phyloP scores from a whole-genome alignment of 805 yeast species.

The Sungouiozyma ichnusensis region DNA sequence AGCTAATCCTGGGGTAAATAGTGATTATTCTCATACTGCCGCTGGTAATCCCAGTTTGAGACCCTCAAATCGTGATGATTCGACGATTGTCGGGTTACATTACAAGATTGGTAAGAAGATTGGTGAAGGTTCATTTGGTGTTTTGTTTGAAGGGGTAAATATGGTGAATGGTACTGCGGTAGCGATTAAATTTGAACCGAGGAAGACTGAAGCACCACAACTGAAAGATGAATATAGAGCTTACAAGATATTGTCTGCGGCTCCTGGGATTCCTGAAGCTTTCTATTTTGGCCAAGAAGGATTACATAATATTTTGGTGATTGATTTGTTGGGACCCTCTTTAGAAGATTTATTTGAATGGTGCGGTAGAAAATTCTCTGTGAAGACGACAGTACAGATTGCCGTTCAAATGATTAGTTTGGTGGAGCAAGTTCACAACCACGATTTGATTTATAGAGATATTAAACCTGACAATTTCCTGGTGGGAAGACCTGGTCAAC shows the following conservation, averaged over 20 bases:
- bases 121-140: constrained; percentile 98
- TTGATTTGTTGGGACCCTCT: constrained; percentile 91
- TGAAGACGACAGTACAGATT: constrained; percentile 85
- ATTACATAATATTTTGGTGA: constrained; percentile 85
- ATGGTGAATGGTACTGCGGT: constrained; percentile 85
- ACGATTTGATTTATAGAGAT: constrained; percentile 88
- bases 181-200: constrained; percentile 94
- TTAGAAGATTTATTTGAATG: constrained; percentile 94
- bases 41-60: neutral
- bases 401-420: constrained; percentile 90
- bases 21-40: neutral
- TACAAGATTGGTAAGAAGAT: constrained; percentile 94
- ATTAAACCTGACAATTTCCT: constrained; percentile 96
- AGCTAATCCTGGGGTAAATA: neutral
- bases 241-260: constrained; percentile 77
- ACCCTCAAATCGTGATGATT: constrained; percentile 5
- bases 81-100: constrained; percentile 71
- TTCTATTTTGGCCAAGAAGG: constrained; percentile 98
- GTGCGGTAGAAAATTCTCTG: constrained; percentile 86
- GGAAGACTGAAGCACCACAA: constrained; percentile 96
- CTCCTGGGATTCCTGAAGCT: constrained; percentile 87
- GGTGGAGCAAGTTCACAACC: constrained; percentile 78
- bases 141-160: constrained; percentile 90
- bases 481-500: constrained; percentile 79
- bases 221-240: constrained; percentile 92